A percentile compares a stretch with the other conserved stretches of the same genome.
These are phyloP conservation scores for Pezizomycotina sp. DNA, from an alignment of 2,329 filamentous ascomycete genomes.

Conservation along the genomic window DNA sequence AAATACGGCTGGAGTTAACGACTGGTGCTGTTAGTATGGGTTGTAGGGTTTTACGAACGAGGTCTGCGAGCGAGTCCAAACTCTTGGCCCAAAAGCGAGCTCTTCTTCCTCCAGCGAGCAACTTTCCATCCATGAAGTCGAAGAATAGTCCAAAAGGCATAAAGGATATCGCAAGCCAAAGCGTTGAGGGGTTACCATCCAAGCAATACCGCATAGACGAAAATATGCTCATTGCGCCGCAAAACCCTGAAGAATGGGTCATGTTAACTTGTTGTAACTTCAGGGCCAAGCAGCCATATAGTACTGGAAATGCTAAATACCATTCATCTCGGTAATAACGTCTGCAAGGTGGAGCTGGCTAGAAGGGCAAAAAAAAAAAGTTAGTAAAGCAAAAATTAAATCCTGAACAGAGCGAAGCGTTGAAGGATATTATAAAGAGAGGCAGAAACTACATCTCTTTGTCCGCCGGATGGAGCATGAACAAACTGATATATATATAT, in stretches of 20 bases:
- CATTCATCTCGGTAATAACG: conserved; percentile 67
- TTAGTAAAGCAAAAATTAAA: conserved; percentile 4
- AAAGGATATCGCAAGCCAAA: conserved; percentile 67
- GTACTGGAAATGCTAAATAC: conserved; percentile 30
- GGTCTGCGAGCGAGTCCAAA: conserved; percentile 81
- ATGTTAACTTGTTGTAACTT: conserved; percentile 7
- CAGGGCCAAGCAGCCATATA: background rate
- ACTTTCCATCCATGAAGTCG: conserved; percentile 94
- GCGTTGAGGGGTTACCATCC: conserved; percentile 46
- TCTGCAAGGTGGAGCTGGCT: conserved; percentile 55
- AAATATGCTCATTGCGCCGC: conserved; percentile 88
- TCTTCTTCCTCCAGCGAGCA: no score
- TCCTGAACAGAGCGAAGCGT: conserved; percentile 6
- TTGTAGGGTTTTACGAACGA: conserved; percentile 50
- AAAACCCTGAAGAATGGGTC: conserved; percentile 44
- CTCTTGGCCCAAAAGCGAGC: conserved; percentile 94
- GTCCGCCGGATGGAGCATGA: conserved; percentile 2
- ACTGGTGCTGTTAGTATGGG: no score
- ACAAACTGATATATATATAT: conserved; percentile 1
- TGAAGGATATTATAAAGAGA: conserved; percentile 4
- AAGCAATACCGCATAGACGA: conserved; percentile 88
- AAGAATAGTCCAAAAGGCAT: conserved; percentile 92
- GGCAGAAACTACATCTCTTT: background rate
- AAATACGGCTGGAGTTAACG: no score
- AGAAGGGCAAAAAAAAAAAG: conserved; percentile 23